These are phyloP conservation scores for Hypoxylon rickii DNA, from an alignment of 495 filamentous ascomycete species.

Conservation along the genomic window DNA sequence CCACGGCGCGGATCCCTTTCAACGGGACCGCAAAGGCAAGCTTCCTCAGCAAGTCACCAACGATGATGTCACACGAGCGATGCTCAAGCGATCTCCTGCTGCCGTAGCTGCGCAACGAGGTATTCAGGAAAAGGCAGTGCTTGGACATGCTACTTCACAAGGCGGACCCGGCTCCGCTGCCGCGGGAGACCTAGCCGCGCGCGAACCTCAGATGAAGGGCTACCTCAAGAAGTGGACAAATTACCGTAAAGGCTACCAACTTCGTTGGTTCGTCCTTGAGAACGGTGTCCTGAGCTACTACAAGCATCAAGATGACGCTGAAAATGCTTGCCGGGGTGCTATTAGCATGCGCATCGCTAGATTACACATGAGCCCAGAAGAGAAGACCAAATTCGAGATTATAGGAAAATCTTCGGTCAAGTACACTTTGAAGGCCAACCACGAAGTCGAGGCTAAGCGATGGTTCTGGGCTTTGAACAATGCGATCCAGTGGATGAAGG, in stretches of 20 bases:
- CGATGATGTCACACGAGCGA: conserved; percentile 82
- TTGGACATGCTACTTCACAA: conserved; percentile 73
- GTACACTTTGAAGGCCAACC: conserved; percentile 95
- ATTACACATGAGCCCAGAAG: conserved; percentile 92
- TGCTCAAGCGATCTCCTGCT: conserved; percentile 92
- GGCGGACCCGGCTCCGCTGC: conserved; percentile 54
- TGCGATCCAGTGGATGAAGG: conserved; percentile 96
- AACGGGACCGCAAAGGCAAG: conserved; percentile 91
- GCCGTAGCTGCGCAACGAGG: conserved; percentile 92
- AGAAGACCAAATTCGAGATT: conserved; percentile 97
- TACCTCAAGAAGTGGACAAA: conserved; percentile 99
- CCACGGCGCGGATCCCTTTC: conserved; percentile 97
- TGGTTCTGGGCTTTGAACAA: conserved; percentile 99
- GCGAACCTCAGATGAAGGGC: conserved; percentile 96
- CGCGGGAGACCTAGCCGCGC: conserved; percentile 71
- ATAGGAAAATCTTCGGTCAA: conserved; percentile 98
- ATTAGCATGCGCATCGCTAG: conserved; percentile 98
- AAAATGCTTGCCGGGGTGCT: conserved; percentile 90
- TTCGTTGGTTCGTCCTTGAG: conserved; percentile 97
- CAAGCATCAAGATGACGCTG: conserved; percentile 96
- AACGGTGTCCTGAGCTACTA: conserved; percentile 98
- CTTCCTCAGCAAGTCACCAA: conserved; percentile 97
- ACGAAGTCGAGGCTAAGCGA: conserved; percentile 88
- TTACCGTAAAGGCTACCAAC: conserved; percentile 92
- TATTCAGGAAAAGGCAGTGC: conserved; percentile 93